Percentiles rank a stretch among this genome's conserved stretches.
phyloP scores from a whole-genome alignment of 176 grass and related monocot genomes.

The Typha latifolia region DNA sequence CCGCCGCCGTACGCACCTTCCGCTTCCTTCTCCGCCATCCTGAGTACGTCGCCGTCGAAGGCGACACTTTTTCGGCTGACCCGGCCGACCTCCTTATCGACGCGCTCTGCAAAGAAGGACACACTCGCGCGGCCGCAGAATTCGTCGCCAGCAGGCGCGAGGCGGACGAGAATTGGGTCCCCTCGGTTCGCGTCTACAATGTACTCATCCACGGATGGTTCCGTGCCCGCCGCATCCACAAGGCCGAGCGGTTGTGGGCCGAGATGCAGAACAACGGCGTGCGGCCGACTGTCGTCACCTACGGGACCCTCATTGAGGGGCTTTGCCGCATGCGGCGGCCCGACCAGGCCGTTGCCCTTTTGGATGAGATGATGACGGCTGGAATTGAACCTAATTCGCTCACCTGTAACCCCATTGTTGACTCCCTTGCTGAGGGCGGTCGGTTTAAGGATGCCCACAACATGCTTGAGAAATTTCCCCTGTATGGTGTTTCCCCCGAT shows the following conservation, averaged over 20 bases:
- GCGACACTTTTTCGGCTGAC: neutral
- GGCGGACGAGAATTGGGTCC: slow-evolving; percentile 13
- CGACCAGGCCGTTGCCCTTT: slow-evolving; percentile 37
- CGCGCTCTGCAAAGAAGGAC: slow-evolving; percentile 74
- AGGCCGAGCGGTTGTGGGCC: slow-evolving; percentile 50
- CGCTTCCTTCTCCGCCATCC: slow-evolving; percentile 38
- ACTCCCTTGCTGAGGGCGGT: slow-evolving; percentile 41
- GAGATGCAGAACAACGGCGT: slow-evolving; percentile 52
- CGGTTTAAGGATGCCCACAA: slow-evolving; percentile 53
- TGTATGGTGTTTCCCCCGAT: slow-evolving; percentile 54
- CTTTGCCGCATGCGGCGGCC: slow-evolving; percentile 53
- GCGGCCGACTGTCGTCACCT: slow-evolving; percentile 55
- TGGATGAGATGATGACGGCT: slow-evolving; percentile 51
- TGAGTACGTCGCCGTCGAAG: slow-evolving; percentile 15
- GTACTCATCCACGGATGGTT: slow-evolving; percentile 72
- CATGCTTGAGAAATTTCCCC: slow-evolving; percentile 78
- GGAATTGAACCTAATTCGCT: slow-evolving; percentile 42
- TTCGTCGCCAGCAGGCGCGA: too few species aligned
- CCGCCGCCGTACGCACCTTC: slow-evolving; percentile 51
- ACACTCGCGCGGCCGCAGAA: slow-evolving; percentile 26
- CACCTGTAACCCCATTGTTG: slow-evolving; percentile 73
- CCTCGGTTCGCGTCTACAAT: slow-evolving; percentile 55
- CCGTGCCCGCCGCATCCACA: slow-evolving; percentile 34
- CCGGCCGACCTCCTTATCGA: slow-evolving; percentile 47
- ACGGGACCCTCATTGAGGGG: slow-evolving; percentile 64